Conservation (phyloP, 345 rosid genomes). For the Dipteronia sinensis region DNA sequence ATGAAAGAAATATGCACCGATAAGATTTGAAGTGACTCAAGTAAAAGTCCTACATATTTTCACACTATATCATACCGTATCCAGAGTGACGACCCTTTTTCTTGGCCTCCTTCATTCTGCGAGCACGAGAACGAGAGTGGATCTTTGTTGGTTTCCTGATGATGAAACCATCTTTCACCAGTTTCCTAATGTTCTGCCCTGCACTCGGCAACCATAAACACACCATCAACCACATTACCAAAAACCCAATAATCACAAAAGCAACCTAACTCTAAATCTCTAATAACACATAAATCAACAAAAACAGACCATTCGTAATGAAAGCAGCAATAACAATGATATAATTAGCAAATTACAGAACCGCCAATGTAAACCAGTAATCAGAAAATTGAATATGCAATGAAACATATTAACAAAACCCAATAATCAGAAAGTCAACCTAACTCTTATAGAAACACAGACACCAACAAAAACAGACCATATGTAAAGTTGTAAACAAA, state of each 20-base stretch:
- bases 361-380: no score
- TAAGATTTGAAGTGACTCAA: not conserved
- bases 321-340: not conserved
- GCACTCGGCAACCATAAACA: slow-evolving; percentile 13
- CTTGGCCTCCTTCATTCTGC: slow-evolving; percentile 73
- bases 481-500: no score
- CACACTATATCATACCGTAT: slow-evolving; percentile 45
- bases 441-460: not conserved
- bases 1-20: not conserved
- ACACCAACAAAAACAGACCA: not conserved
- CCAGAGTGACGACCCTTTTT: slow-evolving; percentile 82
- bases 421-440: not conserved
- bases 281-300: not conserved
- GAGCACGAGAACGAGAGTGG: slow-evolving; percentile 82
- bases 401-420: not conserved
- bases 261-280: not conserved
- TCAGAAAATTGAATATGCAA: not conserved
- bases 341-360: not conserved
- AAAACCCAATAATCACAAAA: not conserved
- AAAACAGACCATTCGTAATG: not conserved
- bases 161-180: slow-evolving; percentile 78
- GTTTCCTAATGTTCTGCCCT: slow-evolving; percentile 80
- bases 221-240: not conserved
- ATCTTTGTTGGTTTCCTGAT: slow-evolving; percentile 79
- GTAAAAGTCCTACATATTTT: not conserved